These are phyloP conservation scores for Fusarium domesticum DNA, from an alignment of 2,329 filamentous ascomycete genomes.

Conservation along the genomic window DNA sequence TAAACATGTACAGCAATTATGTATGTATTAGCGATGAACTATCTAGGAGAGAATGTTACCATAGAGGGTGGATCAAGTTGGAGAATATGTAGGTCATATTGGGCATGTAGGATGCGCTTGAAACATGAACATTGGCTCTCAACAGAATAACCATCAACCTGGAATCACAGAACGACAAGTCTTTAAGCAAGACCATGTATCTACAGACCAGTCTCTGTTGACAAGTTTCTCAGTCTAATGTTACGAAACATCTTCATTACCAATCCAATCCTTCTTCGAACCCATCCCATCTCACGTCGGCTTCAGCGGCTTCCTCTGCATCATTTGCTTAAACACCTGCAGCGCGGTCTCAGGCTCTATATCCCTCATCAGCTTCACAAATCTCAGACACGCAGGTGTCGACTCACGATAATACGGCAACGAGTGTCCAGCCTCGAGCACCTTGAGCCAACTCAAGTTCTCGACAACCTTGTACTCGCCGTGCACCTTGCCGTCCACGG, in stretches of 20 bases:
- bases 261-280: background rate
- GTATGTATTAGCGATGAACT: conserved; percentile 6
- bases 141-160: too few species aligned
- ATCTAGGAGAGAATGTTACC: too few species aligned
- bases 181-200: too few species aligned
- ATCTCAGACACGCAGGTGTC: too few species aligned
- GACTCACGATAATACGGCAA: conserved; percentile 45
- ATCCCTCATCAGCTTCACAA: background rate
- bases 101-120: too few species aligned
- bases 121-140: too few species aligned
- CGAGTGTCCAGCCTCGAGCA: conserved; percentile 58
- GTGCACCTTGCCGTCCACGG: conserved; percentile 43
- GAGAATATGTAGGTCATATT: background rate
- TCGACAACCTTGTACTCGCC: conserved; percentile 48
- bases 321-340: conserved; percentile 28
- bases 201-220: background rate
- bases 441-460: conserved; percentile 59
- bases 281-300: conserved; percentile 8
- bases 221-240: background rate
- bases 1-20: conserved; percentile 4
- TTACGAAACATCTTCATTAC: background rate
- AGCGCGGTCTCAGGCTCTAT: conserved; percentile 28
- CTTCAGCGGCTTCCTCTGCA: conserved; percentile 23
- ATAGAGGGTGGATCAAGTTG: too few species aligned
- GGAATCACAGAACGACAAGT: too few species aligned